Conservation (phyloP, 106 monocot species). For the Vanilla planifolia region DNA sequence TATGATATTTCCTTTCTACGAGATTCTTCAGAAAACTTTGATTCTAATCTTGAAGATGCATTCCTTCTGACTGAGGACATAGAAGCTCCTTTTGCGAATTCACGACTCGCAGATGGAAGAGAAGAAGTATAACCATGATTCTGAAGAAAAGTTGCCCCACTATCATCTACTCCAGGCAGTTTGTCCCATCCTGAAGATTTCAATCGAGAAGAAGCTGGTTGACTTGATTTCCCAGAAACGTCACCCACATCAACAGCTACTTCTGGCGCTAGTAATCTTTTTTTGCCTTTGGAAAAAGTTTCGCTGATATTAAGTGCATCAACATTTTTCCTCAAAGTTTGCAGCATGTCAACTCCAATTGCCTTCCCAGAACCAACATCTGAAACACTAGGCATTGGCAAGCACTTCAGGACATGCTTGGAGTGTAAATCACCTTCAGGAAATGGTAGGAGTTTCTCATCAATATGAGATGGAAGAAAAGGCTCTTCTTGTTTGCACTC, state of each 20-base stretch:
- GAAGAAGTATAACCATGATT: conserved; percentile 7
- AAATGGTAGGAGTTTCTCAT: background rate
- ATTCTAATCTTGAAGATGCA: conserved; percentile 29
- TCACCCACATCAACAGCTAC: conserved; percentile 12
- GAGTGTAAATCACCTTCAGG: conserved; percentile 12
- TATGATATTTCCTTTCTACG: conserved; percentile 33
- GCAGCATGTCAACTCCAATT: background rate
- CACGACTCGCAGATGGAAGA: conserved; percentile 1
- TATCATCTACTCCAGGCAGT: conserved; percentile 29
- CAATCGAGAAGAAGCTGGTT: conserved; percentile 18
- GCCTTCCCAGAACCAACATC: conserved; percentile 17
- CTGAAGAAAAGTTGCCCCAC: conserved; percentile 5
- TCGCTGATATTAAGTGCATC: conserved; percentile 8
- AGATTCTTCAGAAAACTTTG: conserved; percentile 31
- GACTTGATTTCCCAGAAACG: conserved; percentile 12
- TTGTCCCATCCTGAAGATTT: conserved; percentile 77
- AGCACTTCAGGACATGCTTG: background rate
- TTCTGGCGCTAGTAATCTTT: background rate
- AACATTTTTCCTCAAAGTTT: background rate
- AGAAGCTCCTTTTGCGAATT: conserved; percentile 10
- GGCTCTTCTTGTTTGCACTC: conserved; percentile 5
- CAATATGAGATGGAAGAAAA: background rate
- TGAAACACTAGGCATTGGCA: conserved; percentile 6
- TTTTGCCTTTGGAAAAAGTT: background rate
- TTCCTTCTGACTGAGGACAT: conserved; percentile 24